Conservation (phyloP, 495 filamentous ascomycete genomes). For the Neohortaea acidophila region DNA sequence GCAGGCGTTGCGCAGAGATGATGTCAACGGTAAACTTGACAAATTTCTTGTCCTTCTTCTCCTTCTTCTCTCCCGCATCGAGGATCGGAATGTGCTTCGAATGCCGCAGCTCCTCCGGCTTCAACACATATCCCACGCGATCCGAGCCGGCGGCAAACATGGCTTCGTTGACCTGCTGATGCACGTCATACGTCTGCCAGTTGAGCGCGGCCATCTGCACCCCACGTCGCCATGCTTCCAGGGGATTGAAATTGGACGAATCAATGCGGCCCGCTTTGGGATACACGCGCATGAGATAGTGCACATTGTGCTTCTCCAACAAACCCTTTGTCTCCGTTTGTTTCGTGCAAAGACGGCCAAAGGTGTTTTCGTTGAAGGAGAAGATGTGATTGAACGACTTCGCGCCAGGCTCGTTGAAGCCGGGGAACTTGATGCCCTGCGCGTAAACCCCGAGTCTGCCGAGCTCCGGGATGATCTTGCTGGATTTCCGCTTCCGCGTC, state of each 20-base stretch:
- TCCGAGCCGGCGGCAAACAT: conserved; percentile 95
- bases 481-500: conserved; percentile 49
- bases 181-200: conserved; percentile 94
- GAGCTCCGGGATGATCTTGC: conserved; percentile 71
- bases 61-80: conserved; percentile 26
- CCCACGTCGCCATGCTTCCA: conserved; percentile 82
- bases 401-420: conserved; percentile 59
- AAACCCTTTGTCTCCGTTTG: conserved; percentile 52
- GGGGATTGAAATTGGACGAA: conserved; percentile 85
- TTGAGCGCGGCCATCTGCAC: conserved; percentile 95
- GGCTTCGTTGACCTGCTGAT: conserved; percentile 89
- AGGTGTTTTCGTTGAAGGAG: conserved; percentile 77
- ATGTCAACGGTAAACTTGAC: conserved; percentile 74
- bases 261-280: conserved; percentile 61
- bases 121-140: conserved; percentile 80
- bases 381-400: conserved; percentile 82
- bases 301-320: conserved; percentile 79
- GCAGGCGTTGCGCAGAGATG: conserved; percentile 87
- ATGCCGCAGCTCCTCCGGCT: conserved; percentile 66
- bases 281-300: conserved; percentile 85
- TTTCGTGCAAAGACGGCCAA: conserved; percentile 60
- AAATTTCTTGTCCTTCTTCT: conserved; percentile 54
- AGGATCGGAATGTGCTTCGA: conserved; percentile 29
- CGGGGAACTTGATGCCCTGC: conserved; percentile 46
- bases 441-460: conserved; percentile 83